Evolutionary conservation across 371 early-diverging fungal genomes (phyloP).

Genomic region (Amoeboaphelidium protococcarum): DNA sequence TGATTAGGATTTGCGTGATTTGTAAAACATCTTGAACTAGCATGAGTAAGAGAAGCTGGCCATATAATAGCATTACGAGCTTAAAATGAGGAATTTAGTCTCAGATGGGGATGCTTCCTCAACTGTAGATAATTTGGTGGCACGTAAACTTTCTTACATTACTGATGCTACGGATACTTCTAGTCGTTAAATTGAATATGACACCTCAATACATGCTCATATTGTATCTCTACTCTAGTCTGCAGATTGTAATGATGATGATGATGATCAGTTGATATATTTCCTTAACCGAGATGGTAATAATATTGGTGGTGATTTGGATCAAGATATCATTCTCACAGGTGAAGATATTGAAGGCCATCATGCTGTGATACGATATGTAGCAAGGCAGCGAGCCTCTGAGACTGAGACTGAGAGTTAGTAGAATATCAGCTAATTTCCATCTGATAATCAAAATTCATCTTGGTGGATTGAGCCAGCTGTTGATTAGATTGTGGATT

Average conservation of each 20-base stretch:
- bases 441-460: not conserved
- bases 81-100: not conserved
- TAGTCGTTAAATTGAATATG: not conserved
- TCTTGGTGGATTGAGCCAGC: not conserved
- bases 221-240: not conserved
- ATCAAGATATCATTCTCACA: not conserved
- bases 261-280: no score
- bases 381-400: no score
- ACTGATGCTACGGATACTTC: not conserved
- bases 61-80: not conserved
- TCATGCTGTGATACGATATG: not conserved
- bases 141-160: not conserved
- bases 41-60: not conserved
- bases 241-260: not conserved
- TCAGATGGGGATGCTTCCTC: not conserved
- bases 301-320: no score
- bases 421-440: not conserved
- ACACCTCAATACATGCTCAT: not conserved
- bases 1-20: no score
- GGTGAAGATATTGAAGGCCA: not conserved
- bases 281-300: no score
- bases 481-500: not conserved
- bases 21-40: no score
- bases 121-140: not conserved
- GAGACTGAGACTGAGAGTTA: not conserved